These are phyloP conservation scores for Cerioporus squamosus DNA, from an alignment of 1,284 basidiomycete species.

Conservation along the genomic window DNA sequence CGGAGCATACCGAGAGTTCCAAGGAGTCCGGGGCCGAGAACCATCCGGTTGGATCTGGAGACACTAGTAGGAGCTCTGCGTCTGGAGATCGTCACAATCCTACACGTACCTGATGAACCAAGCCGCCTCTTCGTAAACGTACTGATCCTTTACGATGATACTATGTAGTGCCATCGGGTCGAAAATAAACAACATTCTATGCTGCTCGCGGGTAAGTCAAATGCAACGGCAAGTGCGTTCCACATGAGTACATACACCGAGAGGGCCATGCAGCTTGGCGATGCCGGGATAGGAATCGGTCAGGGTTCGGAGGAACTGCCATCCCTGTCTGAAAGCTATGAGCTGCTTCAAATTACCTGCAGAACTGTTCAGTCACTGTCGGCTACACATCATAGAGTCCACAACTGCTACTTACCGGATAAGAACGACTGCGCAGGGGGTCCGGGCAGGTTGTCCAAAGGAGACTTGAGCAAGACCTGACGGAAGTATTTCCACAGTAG, in stretches of 20 bases:
- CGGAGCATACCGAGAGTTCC: background rate
- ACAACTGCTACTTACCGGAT: background rate
- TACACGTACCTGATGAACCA: background rate
- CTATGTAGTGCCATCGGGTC: slow-evolving; percentile 1
- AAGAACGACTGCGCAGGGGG: background rate
- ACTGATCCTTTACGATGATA: slow-evolving; percentile 6
- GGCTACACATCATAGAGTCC: background rate
- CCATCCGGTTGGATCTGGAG: background rate
- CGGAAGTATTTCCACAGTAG: slow-evolving; percentile 2
- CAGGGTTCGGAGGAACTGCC: background rate
- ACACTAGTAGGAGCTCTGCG: background rate
- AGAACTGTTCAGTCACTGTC: background rate
- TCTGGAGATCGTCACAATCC: background rate
- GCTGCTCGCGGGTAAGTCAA: background rate
- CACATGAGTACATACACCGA: background rate
- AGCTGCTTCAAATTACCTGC: slow-evolving; percentile 4
- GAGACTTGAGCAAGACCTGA: slow-evolving; percentile 5
- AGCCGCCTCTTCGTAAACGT: background rate
- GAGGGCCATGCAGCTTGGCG: background rate
- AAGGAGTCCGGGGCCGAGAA: background rate
- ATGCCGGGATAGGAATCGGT: background rate
- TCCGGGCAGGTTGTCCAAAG: slow-evolving; percentile 11
- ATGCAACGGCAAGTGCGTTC: background rate
- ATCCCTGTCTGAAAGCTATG: background rate
- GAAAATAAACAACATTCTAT: background rate